Conservation (phyloP, 2,329 filamentous ascomycete genomes). For the Xylariales sp. region DNA sequence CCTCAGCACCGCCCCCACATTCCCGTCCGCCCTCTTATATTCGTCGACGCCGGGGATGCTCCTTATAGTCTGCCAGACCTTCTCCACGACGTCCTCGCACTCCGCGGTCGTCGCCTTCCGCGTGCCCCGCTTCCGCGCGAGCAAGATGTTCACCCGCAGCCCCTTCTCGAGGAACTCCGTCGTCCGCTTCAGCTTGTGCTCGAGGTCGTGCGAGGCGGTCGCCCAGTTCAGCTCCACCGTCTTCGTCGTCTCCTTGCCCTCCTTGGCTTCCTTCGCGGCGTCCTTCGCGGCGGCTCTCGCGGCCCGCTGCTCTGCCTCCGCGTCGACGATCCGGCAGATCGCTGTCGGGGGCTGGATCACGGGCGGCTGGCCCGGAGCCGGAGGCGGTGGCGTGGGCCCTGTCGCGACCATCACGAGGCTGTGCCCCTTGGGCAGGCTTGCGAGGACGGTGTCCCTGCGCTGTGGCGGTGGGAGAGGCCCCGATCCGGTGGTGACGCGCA, state of each 20-base stretch:
- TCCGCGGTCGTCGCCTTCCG: slow-evolving; percentile 70
- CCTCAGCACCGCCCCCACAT: slow-evolving; percentile 51
- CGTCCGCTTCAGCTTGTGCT: slow-evolving; percentile 75
- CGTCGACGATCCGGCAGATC: slow-evolving; percentile 78
- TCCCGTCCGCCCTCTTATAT: slow-evolving; percentile 55
- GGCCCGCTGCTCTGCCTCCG: slow-evolving; percentile 47
- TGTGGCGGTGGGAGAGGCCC: slow-evolving; percentile 42
- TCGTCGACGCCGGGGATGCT: slow-evolving; percentile 52
- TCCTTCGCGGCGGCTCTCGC: slow-evolving; percentile 56
- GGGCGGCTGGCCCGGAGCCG: slow-evolving; percentile 52
- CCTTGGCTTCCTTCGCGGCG: slow-evolving; percentile 54
- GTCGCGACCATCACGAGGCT: slow-evolving; percentile 47
- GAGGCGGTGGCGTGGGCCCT: slow-evolving; percentile 40
- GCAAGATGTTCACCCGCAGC: slow-evolving; percentile 76
- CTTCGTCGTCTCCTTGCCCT: slow-evolving; percentile 65
- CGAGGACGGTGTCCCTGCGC: slow-evolving; percentile 37
- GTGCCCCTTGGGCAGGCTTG: slow-evolving; percentile 34
- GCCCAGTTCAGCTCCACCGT: slow-evolving; percentile 92
- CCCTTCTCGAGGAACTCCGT: slow-evolving; percentile 78
- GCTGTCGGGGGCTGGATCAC: slow-evolving; percentile 40
- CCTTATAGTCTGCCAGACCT: slow-evolving; percentile 53
- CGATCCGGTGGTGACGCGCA: slow-evolving; percentile 48
- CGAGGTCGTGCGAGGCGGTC: slow-evolving; percentile 79
- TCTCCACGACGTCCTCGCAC: slow-evolving; percentile 66
- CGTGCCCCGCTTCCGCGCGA: slow-evolving; percentile 75